Base-by-base conservation (phyloP, 78 protist species). In the Isochrysis galbana region DNA sequence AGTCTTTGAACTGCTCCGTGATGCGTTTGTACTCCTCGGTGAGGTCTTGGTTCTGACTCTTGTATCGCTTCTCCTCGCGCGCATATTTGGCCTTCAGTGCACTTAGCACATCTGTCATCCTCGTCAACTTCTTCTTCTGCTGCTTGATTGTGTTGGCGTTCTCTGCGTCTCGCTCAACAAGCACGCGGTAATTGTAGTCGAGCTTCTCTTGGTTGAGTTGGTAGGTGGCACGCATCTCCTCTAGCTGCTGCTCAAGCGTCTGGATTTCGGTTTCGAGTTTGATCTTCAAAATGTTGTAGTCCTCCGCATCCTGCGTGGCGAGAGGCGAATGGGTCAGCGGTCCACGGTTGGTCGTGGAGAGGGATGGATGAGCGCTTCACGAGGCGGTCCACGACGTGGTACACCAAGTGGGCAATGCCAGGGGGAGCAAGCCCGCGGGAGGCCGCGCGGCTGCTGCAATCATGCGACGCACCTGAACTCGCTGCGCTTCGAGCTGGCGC, bases 181-280 rank as follows among this genome's bases (percentile, higher is more conserved):
- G 95, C 34, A 97, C 95, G 1, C 92, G 93, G 80, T 51, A 72
- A 93, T 96, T 96, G 95, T 97, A 96, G 77, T 95, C 93, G 72
- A 97, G 96, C 93, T 96, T 95, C 92, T 97, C 96, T 39, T 90
- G 83, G 95, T 96, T 97, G 72, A 97, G 96, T 67, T 87, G 95
- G 83, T 90, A 94, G n/a, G 94, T 91, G 10, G 92, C 80, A 1
- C 94, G 87, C 95, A 95, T 91, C 61, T 74, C 95, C 54, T 93
- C 93, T 42, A 92, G 93, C 91, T 96, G 94, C 86, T 94, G 96
- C 89, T 93, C 92, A n/a, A 94, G 94, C 48, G 26, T 72, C 95
- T 94, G 95, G 55, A 92, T 91, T 82, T 93, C 87, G 10, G 91
- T n/a, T 48, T 94, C 96, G 10, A 94, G 92, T 48, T 46, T 69